These are phyloP conservation scores for Cymbopogon citratus DNA, from an alignment of 176 grass and related monocot genomes.

Conservation along the genomic window DNA sequence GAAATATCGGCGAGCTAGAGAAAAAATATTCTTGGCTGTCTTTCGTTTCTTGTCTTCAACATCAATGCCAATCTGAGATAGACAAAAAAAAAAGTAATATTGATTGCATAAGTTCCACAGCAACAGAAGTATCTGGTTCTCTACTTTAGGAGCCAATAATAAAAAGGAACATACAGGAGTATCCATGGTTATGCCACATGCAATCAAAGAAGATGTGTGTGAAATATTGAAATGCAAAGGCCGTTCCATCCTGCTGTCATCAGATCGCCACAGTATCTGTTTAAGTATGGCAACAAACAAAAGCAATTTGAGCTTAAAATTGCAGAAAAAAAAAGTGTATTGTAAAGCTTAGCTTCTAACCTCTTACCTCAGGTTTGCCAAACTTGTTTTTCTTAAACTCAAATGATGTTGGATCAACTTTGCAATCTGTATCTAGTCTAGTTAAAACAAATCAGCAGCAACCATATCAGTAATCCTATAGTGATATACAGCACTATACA, in stretches of 20 bases:
- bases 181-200: slow-evolving; percentile 66
- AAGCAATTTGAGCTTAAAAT: slow-evolving; percentile 4
- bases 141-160: background rate
- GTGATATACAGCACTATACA: background rate
- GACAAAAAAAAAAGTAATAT: slow-evolving; percentile 1
- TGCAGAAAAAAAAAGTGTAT: background rate
- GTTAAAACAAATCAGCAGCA: slow-evolving; percentile 46
- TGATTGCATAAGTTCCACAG: slow-evolving; percentile 4
- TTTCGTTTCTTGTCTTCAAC: slow-evolving; percentile 88
- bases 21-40: slow-evolving; percentile 51
- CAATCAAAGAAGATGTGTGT: slow-evolving; percentile 88
- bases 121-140: slow-evolving; percentile 7
- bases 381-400: slow-evolving; percentile 83
- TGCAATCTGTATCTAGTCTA: slow-evolving; percentile 77
- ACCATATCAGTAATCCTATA: slow-evolving; percentile 23
- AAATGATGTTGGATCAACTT: slow-evolving; percentile 71
- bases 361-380: slow-evolving; percentile 92
- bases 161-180: slow-evolving; percentile 47
- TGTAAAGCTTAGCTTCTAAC: background rate
- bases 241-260: slow-evolving; percentile 27
- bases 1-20: slow-evolving; percentile 84
- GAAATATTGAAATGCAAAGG: slow-evolving; percentile 94
- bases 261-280: slow-evolving; percentile 56
- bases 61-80: slow-evolving; percentile 82
- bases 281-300: slow-evolving; percentile 33